Percentiles rank a stretch among this genome's conserved stretches.
Conservation (phyloP, 2,329 filamentous ascomycete species). For the Pyrenochaeta sp. region DNA sequence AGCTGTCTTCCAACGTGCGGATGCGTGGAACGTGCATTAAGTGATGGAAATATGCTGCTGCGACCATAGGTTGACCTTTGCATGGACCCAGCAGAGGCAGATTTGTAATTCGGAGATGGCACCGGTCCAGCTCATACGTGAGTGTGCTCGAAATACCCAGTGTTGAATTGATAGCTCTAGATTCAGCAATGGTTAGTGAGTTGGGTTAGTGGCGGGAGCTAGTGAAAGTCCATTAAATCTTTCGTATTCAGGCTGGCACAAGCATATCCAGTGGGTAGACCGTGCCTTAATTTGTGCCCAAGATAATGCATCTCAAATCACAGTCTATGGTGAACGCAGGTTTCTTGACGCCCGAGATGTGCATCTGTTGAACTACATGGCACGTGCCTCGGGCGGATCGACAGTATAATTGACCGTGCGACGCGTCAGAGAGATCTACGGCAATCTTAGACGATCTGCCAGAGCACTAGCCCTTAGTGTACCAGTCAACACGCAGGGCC, state of each 20-base stretch:
- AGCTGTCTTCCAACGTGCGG: constrained; percentile 10
- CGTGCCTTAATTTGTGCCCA: constrained; percentile 9
- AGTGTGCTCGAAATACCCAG: background rate
- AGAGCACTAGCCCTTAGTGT: constrained; percentile 25
- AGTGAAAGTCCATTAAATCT: constrained; percentile 5
- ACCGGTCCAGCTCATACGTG: constrained; percentile 18
- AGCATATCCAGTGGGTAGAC: constrained; percentile 1
- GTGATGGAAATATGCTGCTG: constrained; percentile 4
- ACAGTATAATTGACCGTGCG: constrained; percentile 17
- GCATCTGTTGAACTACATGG: background rate
- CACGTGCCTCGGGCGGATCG: constrained; percentile 11
- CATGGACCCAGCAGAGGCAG: background rate
- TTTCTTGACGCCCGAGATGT: constrained; percentile 4
- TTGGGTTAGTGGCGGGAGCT: constrained; percentile 18
- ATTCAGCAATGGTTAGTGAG: constrained; percentile 25
- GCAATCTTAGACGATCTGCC: constrained; percentile 25
- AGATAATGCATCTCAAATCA: constrained; percentile 11
- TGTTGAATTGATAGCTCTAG: constrained; percentile 12
- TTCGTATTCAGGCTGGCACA: constrained; percentile 3
- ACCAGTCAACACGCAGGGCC: constrained; percentile 14
- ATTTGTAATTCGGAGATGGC: constrained; percentile 11
- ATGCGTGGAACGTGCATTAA: constrained; percentile 1
- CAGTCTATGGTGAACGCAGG: constrained; percentile 14
- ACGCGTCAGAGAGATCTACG: constrained; percentile 19
- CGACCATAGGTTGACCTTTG: constrained; percentile 4